Evolutionary conservation across 2,329 filamentous ascomycete genomes (phyloP), one percentile per base, ranked within the genome.

Genomic region (Colletotrichum viniferum): DNA sequence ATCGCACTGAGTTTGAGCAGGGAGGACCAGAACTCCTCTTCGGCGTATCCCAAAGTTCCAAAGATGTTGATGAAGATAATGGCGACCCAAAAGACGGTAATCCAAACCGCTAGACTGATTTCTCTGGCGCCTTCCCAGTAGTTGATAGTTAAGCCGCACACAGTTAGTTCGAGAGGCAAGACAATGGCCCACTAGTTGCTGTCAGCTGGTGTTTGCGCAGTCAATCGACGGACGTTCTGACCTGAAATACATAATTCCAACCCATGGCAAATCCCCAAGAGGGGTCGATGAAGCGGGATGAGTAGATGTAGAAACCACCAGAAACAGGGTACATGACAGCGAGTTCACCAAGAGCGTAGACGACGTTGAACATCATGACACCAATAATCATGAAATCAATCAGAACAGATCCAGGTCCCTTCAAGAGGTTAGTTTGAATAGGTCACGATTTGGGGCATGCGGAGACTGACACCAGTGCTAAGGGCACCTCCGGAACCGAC

Each of bases 261-360:
- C 87, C 87, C 87, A 89, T 88, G 32, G 85, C 85, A 76, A 86
- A 87, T n/a, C 86, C 86, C 86, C 88, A 91, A 4, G 88, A 87
- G 7, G 88, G 90, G 78, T 91, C 90, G 74, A 92, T 86, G 77
- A 92, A 92, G 9, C 90, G 86, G 30, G 87, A 85, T 13, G 88
- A 88, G 81, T 90, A 91, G 3, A 88, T 86, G 77, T 90, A 91
- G 82, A 92, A 92, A 64, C 88, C 89, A 77, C 90, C 90, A 5
- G 90, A 90, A 26, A 91, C 87, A 2, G 89, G 89, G 72, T 87
- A 91, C 80, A 90, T 83, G 76, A 90, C 87, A 7, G 89, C 88
- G 77, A 91, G 78, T 81, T 92, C 90, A 70, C 90, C 90, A 24
- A 92, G 87, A 68, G 92, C 91, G 79, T 92, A 91, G 77, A 93